Evolutionary conservation across 148 eudicot genomes (phyloP), one percentile per base, ranked within the genome.

Genomic region (Euryodendron excelsum): DNA sequence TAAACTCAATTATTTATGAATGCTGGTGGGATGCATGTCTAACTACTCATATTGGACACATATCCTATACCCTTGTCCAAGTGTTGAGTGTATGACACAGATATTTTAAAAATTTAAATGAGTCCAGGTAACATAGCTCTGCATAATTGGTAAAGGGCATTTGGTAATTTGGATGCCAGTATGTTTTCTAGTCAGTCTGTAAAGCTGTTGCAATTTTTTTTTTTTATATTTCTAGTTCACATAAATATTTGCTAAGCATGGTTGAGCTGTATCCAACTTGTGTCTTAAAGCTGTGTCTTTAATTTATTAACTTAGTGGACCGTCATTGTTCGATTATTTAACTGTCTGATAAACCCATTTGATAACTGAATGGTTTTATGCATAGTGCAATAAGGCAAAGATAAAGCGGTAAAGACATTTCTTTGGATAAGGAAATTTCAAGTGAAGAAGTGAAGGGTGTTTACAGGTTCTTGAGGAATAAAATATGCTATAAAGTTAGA

Each of bases 371-470:
- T 67, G 28, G 47, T 36, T 25, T 66, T 36, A 18, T 8, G 18
- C 27, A 33, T 21, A 4, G 50, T 27, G 44, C 11, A 4, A 68
- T 4, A 39, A n/a, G 18, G 13, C 27, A 30, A 30, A 39, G 50
- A 39, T 48, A 68, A 39, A 39, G 7, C 17, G 44, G 30, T 44
- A 23, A 25, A 23, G 10, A 12, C 44, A 11, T 68, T 8, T 68
- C 15, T 23, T 4, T 68, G 72, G 72, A 47, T 39, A 68, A 11
- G 72, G 0, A 27, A 23, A n/a, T 30, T n/a, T 68, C 45, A 34
- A 65, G 69, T 34, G 45, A 65, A 21, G 33, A 65, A 36, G 69
- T 65, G 69, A 65, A 65, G 69, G 44, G 47, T 34, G 45, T 34
- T 65, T 6, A 63, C 65, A 33, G 68, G 21, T 31, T 61, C 33